Evolutionary conservation across 2,329 filamentous ascomycete genomes (phyloP).

Genomic region (Ceratocystis alfenasii): DNA sequence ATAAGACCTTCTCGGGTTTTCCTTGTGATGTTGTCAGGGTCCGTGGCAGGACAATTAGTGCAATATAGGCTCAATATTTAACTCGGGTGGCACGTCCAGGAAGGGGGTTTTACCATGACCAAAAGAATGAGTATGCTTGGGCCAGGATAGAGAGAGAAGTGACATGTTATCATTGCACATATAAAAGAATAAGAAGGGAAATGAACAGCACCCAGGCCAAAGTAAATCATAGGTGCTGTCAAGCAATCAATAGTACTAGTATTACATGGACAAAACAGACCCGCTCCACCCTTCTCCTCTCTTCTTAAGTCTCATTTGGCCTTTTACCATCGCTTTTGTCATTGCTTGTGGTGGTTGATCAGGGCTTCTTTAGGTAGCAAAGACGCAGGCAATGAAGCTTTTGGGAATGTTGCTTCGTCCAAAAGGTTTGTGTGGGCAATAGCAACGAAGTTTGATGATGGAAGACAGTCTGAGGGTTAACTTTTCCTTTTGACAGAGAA

Average conservation of each 20-base stretch:
- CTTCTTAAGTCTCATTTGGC: not conserved
- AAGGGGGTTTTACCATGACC: not conserved
- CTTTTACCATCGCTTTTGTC: not conserved
- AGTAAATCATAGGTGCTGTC: not conserved
- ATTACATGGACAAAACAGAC: not conserved
- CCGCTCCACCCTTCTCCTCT: not conserved
- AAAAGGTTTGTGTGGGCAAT: not conserved
- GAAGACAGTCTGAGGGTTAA: not conserved
- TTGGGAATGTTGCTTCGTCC: not conserved
- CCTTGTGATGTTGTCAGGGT: not conserved
- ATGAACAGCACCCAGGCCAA: not conserved
- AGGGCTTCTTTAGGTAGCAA: not conserved
- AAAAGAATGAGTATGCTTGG: conserved; percentile 1
- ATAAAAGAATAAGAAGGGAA: not conserved
- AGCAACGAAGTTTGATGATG: not conserved
- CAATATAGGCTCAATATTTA: conserved; percentile 10
- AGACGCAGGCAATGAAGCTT: not conserved
- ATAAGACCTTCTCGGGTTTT: not conserved
- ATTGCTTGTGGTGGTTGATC: not conserved
- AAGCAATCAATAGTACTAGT: not conserved
- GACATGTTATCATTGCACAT: not conserved
- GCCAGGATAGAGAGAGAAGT: not conserved
- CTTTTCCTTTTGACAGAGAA: not conserved
- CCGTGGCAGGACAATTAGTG: not conserved
- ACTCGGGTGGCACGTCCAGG: not conserved